A percentile compares a stretch with the other conserved stretches of the same genome.
phyloP scores from a whole-genome alignment of 2,329 filamentous ascomycete genomes.

The Aspergillus vadensis region DNA sequence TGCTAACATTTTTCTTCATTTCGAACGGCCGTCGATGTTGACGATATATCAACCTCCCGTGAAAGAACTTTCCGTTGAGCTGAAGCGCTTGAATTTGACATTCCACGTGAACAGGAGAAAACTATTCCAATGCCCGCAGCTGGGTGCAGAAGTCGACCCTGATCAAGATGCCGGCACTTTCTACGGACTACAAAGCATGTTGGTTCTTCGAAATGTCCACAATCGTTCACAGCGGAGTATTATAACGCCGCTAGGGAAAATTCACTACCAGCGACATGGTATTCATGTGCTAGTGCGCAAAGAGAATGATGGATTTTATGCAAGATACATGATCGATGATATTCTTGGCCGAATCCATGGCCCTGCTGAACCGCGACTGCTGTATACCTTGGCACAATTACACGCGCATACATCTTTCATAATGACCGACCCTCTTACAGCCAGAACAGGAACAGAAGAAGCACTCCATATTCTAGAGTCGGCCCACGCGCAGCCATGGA shows the following conservation, averaged over 20 bases:
- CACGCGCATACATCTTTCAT: slow-evolving; percentile 64
- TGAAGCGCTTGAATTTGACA: slow-evolving; percentile 55
- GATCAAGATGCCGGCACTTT: slow-evolving; percentile 63
- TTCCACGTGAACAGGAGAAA: slow-evolving; percentile 53
- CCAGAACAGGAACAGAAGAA: slow-evolving; percentile 63
- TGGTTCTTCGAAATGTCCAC: slow-evolving; percentile 54
- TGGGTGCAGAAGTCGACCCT: slow-evolving; percentile 56
- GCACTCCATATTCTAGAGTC: slow-evolving; percentile 55
- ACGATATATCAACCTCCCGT: slow-evolving; percentile 50
- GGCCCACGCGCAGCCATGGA: slow-evolving; percentile 55
- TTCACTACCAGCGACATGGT: slow-evolving; percentile 32
- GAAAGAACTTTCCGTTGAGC: slow-evolving; percentile 47
- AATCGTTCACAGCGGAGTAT: slow-evolving; percentile 52
- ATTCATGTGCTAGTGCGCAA: slow-evolving; percentile 51
- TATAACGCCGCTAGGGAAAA: slow-evolving; percentile 54
- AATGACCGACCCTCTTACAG: slow-evolving; percentile 60
- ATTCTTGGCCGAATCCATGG: slow-evolving; percentile 60
- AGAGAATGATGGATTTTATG: slow-evolving; percentile 44
- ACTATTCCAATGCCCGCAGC: slow-evolving; percentile 53
- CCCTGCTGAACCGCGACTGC: slow-evolving; percentile 56
- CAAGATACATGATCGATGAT: slow-evolving; percentile 56
- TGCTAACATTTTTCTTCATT: slow-evolving; percentile 31
- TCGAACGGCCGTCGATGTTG: slow-evolving; percentile 50
- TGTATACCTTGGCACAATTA: slow-evolving; percentile 60
- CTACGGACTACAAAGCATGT: slow-evolving; percentile 61